Evolutionary conservation across 768 basidiomycete genomes (phyloP), one percentile per base, ranked within the genome.

Genomic region (Tephrocybe rancida): DNA sequence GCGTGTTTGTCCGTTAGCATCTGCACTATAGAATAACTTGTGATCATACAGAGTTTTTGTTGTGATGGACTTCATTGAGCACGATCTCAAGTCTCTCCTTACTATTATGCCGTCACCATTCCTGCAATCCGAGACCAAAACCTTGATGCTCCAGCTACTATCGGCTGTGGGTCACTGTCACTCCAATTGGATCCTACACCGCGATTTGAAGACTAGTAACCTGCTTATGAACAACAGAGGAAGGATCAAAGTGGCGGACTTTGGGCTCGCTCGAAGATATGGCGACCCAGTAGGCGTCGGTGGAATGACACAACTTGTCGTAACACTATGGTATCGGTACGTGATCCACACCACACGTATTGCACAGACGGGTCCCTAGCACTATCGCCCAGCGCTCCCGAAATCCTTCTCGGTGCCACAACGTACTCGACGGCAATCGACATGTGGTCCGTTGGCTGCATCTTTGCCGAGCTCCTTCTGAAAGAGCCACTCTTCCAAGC

Each of bases 21-120:
- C 42, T 43, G 48, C 55, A 44, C 52, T 35, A 57, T 70, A 54
- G 62, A 48, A 68, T 71, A 66, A 67, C 70, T 63, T 57, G 16
- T 3, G 22, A 45, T 55, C 49, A 26, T 18, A 58, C 73, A 98
- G 97, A 76, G 93, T 98, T 39, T 99, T 95, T 70, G 95, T 99
- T 59, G 97, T 98, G 30, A 97, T 97, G 95, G 95, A 97, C 69
- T 99, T 99, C 67, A 96, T 99, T 67, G 97, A 99, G 71, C 97
- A 99, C 70, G 97, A 99, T 70, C 87, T 99, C 68, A 99, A 99
- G 73, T 90, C 95, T 5, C 82, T 99, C 47, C 81, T 99, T 52
- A 91, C 89, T 22, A 75, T 92, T 56, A 98, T 98, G 97, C 95
- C 95, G 1, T 83, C 89, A 27, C 95, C 97, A 2, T 99, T 99